Evolutionary conservation across 768 basidiomycete genomes (phyloP).

Genomic region (Boletus subcaerulescens): DNA sequence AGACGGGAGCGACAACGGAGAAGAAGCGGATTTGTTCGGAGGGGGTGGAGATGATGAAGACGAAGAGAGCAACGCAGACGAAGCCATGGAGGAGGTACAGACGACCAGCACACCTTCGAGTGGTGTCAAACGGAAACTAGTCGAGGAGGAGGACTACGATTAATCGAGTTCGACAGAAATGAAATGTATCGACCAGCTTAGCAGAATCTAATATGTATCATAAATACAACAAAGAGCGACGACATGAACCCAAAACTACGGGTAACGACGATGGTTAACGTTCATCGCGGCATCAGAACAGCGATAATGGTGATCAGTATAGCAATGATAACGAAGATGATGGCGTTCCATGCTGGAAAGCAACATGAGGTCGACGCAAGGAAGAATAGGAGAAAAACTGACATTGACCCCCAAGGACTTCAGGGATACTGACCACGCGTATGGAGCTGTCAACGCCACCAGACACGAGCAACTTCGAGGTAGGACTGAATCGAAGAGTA

Average conservation of each 20-base stretch:
- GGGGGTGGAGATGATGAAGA: constrained; percentile 75
- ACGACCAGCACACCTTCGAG: constrained; percentile 50
- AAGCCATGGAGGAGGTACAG: constrained; percentile 78
- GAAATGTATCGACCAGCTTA: constrained; percentile 9
- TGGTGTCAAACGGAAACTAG: constrained; percentile 73
- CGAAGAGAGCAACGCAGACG: constrained; percentile 51
- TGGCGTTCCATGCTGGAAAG: constrained; percentile 37
- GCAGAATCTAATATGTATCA: constrained; percentile 26
- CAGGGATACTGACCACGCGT: constrained; percentile 74
- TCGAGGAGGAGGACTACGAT: constrained; percentile 88
- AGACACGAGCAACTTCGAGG: constrained; percentile 75
- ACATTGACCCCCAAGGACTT: constrained; percentile 51
- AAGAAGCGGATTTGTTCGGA: constrained; percentile 73
- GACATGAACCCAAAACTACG: not conserved
- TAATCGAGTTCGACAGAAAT: constrained; percentile 27
- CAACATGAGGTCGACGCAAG: constrained; percentile 27
- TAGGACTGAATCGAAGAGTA: constrained; percentile 82
- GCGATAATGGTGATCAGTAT: constrained; percentile 44
- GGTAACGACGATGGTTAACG: not conserved
- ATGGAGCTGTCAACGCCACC: constrained; percentile 90
- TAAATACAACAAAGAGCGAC: constrained; percentile 22
- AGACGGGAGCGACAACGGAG: constrained; percentile 66
- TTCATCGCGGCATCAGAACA: constrained; percentile 34
- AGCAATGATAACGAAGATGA: constrained; percentile 41
- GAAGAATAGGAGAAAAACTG: constrained; percentile 32